phyloP scores from a whole-genome alignment of 345 rosid species.

The Pseudoturritis turrita region DNA sequence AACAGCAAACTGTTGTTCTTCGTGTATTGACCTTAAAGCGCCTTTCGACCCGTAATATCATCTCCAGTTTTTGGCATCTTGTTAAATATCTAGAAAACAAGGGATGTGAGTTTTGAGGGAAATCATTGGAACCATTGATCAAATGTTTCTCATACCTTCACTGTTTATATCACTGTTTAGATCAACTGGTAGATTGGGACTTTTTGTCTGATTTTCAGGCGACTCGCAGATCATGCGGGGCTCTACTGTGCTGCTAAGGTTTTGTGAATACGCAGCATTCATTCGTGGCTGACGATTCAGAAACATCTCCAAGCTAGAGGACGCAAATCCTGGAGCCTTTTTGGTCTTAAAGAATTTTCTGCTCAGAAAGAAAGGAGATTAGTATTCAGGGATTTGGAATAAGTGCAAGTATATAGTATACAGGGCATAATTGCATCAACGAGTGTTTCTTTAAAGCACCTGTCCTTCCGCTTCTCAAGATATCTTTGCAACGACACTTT shows the following conservation, averaged over 20 bases:
- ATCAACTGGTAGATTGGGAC: slow-evolving; percentile 48
- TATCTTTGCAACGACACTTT: slow-evolving; percentile 67
- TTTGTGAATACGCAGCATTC: slow-evolving; percentile 48
- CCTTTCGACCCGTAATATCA: background rate
- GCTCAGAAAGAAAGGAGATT: slow-evolving; percentile 26
- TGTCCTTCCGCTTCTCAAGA: slow-evolving; percentile 71
- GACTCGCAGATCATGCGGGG: slow-evolving; percentile 28
- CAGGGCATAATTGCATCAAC: background rate
- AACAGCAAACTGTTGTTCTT: background rate
- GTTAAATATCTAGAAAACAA: slow-evolving; percentile 18
- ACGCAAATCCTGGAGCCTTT: slow-evolving; percentile 48
- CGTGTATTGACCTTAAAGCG: background rate
- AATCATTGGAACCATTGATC: background rate
- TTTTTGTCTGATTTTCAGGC: slow-evolving; percentile 40
- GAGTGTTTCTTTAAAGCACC: slow-evolving; percentile 38
- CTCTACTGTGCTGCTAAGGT: slow-evolving; percentile 24
- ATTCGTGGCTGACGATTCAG: slow-evolving; percentile 44
- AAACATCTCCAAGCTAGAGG: slow-evolving; percentile 53
- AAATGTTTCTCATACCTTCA: slow-evolving; percentile 37
- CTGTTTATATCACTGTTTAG: slow-evolving; percentile 56
- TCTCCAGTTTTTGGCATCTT: background rate
- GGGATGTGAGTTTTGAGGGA: background rate
- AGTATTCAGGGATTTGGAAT: background rate
- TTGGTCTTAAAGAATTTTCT: slow-evolving; percentile 51
- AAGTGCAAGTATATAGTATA: background rate